Percentiles rank a stretch among this genome's conserved stretches.
Evolutionary conservation across 73 alveolate species (phyloP).

Genomic region (Paramecium octaurelia): DNA sequence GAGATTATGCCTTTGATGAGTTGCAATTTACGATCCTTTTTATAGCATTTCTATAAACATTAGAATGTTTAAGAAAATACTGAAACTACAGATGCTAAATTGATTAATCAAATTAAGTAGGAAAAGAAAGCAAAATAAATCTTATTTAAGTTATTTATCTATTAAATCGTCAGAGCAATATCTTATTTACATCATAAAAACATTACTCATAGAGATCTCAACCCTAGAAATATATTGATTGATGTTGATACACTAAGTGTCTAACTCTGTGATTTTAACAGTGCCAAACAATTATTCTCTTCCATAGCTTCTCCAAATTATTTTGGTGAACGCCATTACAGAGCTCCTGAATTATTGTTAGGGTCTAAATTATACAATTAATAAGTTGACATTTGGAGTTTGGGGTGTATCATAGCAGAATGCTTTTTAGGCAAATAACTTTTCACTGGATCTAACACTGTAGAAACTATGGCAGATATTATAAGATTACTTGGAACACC

Average conservation of each 20-base stretch:
- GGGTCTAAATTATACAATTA: constrained; percentile 74
- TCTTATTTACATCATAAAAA: constrained; percentile 47
- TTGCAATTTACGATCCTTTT: neutral
- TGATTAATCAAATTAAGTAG: neutral
- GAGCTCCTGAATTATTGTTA: constrained; percentile 89
- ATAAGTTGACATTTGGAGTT: constrained; percentile 87
- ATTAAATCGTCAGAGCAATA: constrained; percentile 50
- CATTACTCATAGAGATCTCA: constrained; percentile 58
- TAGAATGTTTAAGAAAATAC: neutral
- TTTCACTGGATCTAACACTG: constrained; percentile 72
- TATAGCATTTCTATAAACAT: neutral
- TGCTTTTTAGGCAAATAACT: constrained; percentile 72
- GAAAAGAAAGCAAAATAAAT: neutral
- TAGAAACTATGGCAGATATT: constrained; percentile 76
- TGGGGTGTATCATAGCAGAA: constrained; percentile 90
- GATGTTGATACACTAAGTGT: constrained; percentile 25
- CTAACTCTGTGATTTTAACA: constrained; percentile 29
- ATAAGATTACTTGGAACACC: constrained; percentile 85
- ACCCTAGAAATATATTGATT: constrained; percentile 52
- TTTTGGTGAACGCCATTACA: constrained; percentile 57
- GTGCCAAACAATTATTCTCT: neutral
- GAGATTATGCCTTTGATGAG: constrained; percentile 36
- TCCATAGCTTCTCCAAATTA: neutral
- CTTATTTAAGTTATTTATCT: constrained; percentile 32
- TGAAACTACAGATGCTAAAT: neutral